Percentiles rank a stretch among this genome's conserved stretches.
phyloP scores from a whole-genome alignment of 2,329 filamentous ascomycete genomes.

The Fusarium beomiforme region DNA sequence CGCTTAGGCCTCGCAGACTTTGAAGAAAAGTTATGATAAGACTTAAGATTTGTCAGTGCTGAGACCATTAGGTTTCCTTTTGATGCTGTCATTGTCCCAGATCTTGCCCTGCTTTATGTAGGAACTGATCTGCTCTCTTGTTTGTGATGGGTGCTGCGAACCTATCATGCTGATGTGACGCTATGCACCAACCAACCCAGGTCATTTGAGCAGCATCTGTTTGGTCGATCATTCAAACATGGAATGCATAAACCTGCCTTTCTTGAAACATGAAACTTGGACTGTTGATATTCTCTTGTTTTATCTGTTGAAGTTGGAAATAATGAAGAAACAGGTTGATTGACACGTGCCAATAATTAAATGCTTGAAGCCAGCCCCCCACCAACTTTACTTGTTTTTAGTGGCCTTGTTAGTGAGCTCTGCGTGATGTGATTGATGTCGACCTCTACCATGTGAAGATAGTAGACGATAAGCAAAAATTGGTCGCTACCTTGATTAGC shows the following conservation, averaged over 20 bases:
- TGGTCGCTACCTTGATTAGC: conserved; percentile 41
- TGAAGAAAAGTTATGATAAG: neutral
- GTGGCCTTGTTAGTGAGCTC: conserved; percentile 9
- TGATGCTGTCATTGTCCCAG: conserved; percentile 28
- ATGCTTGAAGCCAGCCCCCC: too few relatives aligned
- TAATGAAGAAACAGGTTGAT: neutral
- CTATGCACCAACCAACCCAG: conserved; percentile 18
- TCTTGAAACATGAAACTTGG: conserved; percentile 19
- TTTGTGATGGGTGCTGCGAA: conserved; percentile 13
- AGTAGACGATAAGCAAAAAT: conserved; percentile 43
- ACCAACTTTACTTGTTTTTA: conserved; percentile 24
- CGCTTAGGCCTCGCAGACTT: neutral
- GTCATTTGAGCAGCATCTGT: conserved; percentile 3
- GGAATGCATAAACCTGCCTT: conserved; percentile 17
- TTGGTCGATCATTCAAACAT: conserved; percentile 16
- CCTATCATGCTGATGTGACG: conserved; percentile 40
- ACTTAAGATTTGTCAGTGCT: neutral
- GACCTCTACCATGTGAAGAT: conserved; percentile 42
- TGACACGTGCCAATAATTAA: conserved; percentile 32
- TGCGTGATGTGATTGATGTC: conserved; percentile 5
- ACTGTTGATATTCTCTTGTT: neutral
- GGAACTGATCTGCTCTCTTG: conserved; percentile 31
- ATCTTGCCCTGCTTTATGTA: conserved; percentile 27
- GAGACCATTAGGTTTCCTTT: neutral
- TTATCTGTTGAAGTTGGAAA: neutral